These are phyloP conservation scores for Neofusicoccum parvum DNA, from an alignment of 2,329 filamentous ascomycete genomes.

Conservation along the genomic window DNA sequence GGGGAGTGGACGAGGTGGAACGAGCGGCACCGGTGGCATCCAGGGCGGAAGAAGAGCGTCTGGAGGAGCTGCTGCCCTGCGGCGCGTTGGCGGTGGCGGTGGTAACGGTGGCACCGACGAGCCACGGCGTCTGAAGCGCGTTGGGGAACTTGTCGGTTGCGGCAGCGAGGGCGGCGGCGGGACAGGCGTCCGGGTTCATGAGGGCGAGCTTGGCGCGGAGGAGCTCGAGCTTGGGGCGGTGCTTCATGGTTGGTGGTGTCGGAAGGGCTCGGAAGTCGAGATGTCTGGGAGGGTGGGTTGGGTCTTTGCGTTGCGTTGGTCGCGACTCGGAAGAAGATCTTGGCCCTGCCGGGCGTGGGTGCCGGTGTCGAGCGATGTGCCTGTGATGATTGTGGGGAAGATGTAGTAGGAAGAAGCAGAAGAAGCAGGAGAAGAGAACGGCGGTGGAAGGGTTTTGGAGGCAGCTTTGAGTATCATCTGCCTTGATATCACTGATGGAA, in stretches of 20 bases:
- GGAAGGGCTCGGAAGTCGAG: neutral
- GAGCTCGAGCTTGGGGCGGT: neutral
- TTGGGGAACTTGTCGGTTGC: conserved; percentile 76
- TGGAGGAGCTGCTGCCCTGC: neutral
- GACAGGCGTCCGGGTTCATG: neutral
- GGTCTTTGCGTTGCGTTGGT: neutral
- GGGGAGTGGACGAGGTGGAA: too few relatives aligned
- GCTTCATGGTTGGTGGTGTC: neutral
- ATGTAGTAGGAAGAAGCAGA: too few relatives aligned
- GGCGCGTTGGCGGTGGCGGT: too few relatives aligned
- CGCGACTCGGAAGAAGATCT: neutral
- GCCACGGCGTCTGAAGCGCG: conserved; percentile 29
- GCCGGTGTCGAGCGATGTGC: too few relatives aligned
- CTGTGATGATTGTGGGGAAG: too few relatives aligned
- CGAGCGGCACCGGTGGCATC: too few relatives aligned
- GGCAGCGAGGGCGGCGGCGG: conserved; percentile 77
- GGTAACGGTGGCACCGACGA: too few relatives aligned
- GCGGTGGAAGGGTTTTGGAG: too few relatives aligned
- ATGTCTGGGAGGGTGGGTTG: too few relatives aligned
- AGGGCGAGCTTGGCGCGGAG: conserved; percentile 15
- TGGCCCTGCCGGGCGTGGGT: too few relatives aligned
- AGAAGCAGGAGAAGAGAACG: neutral
- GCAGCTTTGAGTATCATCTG: too few relatives aligned
- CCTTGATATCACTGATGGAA: too few relatives aligned
- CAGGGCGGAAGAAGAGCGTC: neutral